Percentiles rank a stretch among this genome's conserved stretches.
Conservation (phyloP, 75 land plant genomes). For the Chamaecyparis obtusa region DNA sequence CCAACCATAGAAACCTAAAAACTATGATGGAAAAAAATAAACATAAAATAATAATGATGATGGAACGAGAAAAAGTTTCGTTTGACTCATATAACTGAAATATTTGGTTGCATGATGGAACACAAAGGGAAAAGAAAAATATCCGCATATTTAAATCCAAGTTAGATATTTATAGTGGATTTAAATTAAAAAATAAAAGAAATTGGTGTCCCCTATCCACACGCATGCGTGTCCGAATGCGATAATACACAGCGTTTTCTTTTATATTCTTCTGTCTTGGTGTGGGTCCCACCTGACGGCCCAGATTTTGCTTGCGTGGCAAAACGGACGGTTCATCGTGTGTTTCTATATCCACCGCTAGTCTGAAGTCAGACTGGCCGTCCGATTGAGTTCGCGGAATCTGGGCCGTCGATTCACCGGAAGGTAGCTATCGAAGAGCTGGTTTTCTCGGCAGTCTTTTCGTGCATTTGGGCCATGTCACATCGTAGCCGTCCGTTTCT, state of each 20-base stretch:
- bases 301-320: background rate
- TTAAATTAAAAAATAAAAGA: background rate
- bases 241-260: background rate
- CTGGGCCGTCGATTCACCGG: too few relatives aligned
- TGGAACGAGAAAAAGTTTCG: too few relatives aligned
- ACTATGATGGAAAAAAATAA: too few relatives aligned
- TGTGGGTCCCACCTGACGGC: background rate
- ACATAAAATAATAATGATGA: too few relatives aligned
- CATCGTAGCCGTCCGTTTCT: background rate
- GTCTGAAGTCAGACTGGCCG: background rate
- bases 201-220: background rate
- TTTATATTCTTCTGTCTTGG: background rate
- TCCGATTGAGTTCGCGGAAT: background rate
- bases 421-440: background rate
- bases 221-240: conserved; percentile 4
- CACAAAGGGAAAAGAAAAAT: too few relatives aligned
- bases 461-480: background rate
- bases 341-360: background rate
- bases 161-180: too few relatives aligned
- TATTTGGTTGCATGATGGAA: too few relatives aligned
- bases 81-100: too few relatives aligned
- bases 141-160: too few relatives aligned
- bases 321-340: background rate
- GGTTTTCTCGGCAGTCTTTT: background rate
- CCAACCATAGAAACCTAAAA: too few relatives aligned